Base-by-base conservation (phyloP, 352 stramenopile species). In the Thraustotheca clavata region DNA sequence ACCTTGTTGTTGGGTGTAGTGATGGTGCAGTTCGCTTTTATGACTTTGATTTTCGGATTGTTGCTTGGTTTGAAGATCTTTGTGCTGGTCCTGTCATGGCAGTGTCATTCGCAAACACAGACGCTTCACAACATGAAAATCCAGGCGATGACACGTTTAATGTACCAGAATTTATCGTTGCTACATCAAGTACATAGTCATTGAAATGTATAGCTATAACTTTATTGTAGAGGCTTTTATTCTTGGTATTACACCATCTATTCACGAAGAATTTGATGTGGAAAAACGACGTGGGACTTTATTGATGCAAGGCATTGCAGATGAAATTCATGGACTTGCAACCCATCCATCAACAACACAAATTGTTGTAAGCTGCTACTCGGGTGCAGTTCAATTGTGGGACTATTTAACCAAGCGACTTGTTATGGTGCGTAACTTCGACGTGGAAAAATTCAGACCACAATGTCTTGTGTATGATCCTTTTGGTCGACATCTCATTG, bases 21-120 rank as follows among this genome's bases (percentile, higher is more conserved):
- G 92, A 98, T 60, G 92, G 91, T 22, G 79, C 81, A 7, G 87
- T 98, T 16, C 83, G 91, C 6, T 96, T 97, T 69, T 98, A 96
- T 67, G 91, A 98, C 74, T 94, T 94, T 70, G 86, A 93, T 49
- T 95, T 97, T 43, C 84, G 91, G 27, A 77, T 98, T 18, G 78
- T 96, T 26, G 87, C 91, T 14, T 98, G 91, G 89, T 97, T 94
- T 59, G 91, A 98, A 69, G 91, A 98, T 60, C 79, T 98, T 33
- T 90, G 94, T 52, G 89, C 89, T 31, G 91, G 91, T 0, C 71
- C 86, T 0, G 76, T 98, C 47, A 90, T 73, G 5, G 94, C 83
- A 32, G 74, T 98, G 16, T 97, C 89, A 14, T 98, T 98, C 65
- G 73, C 80, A 26, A 57, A 48, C 68, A 67, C 27, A 59, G 71